phyloP scores from a whole-genome alignment of 441 rosid genomes.

The Eruca vesicaria region DNA sequence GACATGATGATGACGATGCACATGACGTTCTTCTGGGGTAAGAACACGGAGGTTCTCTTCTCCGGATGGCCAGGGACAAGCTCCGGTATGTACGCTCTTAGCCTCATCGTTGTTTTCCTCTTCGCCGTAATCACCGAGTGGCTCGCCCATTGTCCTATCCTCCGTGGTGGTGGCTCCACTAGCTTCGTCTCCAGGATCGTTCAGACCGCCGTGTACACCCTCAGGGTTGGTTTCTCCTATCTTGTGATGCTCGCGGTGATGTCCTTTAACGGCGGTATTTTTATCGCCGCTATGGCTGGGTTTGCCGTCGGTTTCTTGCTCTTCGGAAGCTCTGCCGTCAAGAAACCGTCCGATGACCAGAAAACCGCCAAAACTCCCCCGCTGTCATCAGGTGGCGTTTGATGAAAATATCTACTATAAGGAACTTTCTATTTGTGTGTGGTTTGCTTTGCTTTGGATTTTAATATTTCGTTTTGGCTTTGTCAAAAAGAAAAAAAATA shows the following conservation, averaged over 20 bases:
- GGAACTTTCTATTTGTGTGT: neutral
- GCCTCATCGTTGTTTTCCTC: slow-evolving; percentile 39
- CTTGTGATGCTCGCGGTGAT: slow-evolving; percentile 57
- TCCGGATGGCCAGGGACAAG: slow-evolving; percentile 47
- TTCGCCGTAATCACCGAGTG: slow-evolving; percentile 39
- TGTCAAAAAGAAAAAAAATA: too few relatives aligned
- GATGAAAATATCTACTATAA: neutral
- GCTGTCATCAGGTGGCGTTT: slow-evolving; percentile 29
- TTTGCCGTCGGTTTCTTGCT: slow-evolving; percentile 47
- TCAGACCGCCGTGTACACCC: slow-evolving; percentile 38
- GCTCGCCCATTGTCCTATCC: slow-evolving; percentile 35
- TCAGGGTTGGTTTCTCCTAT: slow-evolving; percentile 43
- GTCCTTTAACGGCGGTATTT: slow-evolving; percentile 65
- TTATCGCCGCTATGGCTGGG: slow-evolving; percentile 47
- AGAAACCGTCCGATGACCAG: slow-evolving; percentile 6
- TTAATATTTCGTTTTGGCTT: neutral
- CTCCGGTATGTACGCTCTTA: slow-evolving; percentile 42
- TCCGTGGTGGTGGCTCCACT: slow-evolving; percentile 21
- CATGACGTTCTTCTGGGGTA: slow-evolving; percentile 58
- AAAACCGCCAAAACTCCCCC: slow-evolving; percentile 35
- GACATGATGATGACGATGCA: slow-evolving; percentile 43
- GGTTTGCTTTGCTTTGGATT: slow-evolving; percentile 3
- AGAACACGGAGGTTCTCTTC: slow-evolving; percentile 46
- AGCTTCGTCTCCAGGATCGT: slow-evolving; percentile 30
- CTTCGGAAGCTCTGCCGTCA: slow-evolving; percentile 46